Base-by-base conservation (phyloP, 2,329 filamentous ascomycete species). In the Cladophialophora exuberans region DNA sequence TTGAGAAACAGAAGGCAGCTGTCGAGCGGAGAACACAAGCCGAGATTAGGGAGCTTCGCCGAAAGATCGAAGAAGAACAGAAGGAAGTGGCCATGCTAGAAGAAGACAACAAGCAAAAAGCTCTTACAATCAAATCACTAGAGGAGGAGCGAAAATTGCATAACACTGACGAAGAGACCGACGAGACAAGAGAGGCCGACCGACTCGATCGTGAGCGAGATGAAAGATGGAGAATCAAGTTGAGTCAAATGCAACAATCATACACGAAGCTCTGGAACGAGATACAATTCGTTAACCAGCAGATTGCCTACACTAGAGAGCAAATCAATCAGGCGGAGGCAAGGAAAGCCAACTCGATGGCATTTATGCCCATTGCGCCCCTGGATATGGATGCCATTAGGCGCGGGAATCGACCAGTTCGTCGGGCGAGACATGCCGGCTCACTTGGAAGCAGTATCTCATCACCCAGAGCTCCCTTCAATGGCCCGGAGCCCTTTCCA, bases 81-180 rank as follows among this genome's bases (percentile, higher is more conserved):
- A 61, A 65, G 6, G 70, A 74, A 10, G 80, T 84, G 70, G 84
- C 81, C 59, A 65, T 69, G 5, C 72, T 86, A 33, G 84, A 87
- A 53, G 83, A 86, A 36, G 79, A 82, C 49, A 81, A 86, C 43
- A 80, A 80, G 57, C 78, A 84, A 60, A 84, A 81, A 61, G 82
- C 81, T 20, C 76, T 75, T 2, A 78, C 83, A 43, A 81, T 86
- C 68, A 85, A 86, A 70, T 75, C 78, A 31, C 71, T 86, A 5
- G 83, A 87, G 65, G 79, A 83, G 54, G 79, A 84, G 66, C 70
- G 79, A 56, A 78, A 82, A 64, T 75, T 75, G 31, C 66, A 74
- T 31, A 74, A 77, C 15, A 72, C 60, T n/a, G 65, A 71, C n/a
- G 72, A 71, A 18, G 75, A 77, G 48, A 78, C 69, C 20, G 76